phyloP scores from a whole-genome alignment of 257 asterid species.

The Solanum bulbocastanum region DNA sequence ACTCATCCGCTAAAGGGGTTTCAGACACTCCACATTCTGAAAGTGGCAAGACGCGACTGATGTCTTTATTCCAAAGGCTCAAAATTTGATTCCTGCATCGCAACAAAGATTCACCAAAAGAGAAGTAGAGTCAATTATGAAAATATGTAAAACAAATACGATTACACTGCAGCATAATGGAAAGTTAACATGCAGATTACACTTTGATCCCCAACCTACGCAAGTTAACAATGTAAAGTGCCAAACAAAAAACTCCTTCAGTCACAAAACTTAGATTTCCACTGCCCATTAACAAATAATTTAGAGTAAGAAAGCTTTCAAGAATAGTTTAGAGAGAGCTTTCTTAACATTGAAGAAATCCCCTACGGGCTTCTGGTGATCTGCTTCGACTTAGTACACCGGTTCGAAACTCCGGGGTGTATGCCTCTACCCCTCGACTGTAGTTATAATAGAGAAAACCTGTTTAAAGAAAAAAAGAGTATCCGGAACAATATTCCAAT shows the following conservation, averaged over 20 bases:
- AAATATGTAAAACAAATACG: neutral
- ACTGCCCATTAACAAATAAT: neutral
- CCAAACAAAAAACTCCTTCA: neutral
- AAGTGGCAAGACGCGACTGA: slow-evolving; percentile 67
- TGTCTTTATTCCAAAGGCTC: slow-evolving; percentile 93
- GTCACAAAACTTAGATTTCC: neutral
- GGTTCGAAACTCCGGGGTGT: neutral
- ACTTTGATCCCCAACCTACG: neutral
- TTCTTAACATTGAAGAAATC: neutral
- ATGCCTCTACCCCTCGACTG: neutral
- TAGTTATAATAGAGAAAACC: neutral
- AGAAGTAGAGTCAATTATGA: neutral
- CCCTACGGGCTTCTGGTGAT: neutral
- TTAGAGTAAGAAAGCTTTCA: neutral
- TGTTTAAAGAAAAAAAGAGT: neutral
- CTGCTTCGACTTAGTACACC: neutral
- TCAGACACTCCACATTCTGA: slow-evolving; percentile 69
- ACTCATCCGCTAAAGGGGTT: slow-evolving; percentile 42
- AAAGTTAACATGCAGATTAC: neutral
- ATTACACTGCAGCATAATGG: neutral
- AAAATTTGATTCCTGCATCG: slow-evolving; percentile 72
- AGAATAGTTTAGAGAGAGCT: neutral
- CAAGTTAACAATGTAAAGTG: neutral
- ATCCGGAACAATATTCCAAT: neutral
- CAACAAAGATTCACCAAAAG: slow-evolving; percentile 14